Conservation (phyloP, 2,329 filamentous ascomycete genomes). For the Calonectria ilicicola region DNA sequence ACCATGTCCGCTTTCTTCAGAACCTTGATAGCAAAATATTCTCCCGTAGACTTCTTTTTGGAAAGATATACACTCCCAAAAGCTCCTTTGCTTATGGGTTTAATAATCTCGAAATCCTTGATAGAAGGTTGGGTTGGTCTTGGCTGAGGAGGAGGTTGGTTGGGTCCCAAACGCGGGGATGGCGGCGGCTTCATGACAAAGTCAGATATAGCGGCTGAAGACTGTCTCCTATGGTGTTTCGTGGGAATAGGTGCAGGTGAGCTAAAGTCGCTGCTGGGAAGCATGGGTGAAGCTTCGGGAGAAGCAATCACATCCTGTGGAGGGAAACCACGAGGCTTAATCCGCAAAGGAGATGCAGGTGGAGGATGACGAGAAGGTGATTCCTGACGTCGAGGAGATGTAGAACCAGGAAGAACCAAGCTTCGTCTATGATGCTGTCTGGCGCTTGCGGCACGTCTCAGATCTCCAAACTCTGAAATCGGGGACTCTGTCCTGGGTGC, state of each 20-base stretch:
- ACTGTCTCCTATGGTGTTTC: constrained; percentile 86
- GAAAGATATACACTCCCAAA: constrained; percentile 98
- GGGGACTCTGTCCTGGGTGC: constrained; percentile 87
- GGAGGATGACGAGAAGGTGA: constrained; percentile 85
- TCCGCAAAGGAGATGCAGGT: constrained; percentile 88
- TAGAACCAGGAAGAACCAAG: constrained; percentile 81
- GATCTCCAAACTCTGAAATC: constrained; percentile 83
- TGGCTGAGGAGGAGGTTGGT: constrained; percentile 83
- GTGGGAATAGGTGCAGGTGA: constrained; percentile 74
- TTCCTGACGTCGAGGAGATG: constrained; percentile 86
- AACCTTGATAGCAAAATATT: constrained; percentile 99
- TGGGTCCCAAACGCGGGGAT: constrained; percentile 84
- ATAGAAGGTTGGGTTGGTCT: constrained; percentile 94
- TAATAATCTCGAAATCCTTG: constrained; percentile 99
- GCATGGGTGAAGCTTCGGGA: constrained; percentile 89
- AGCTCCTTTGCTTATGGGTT: constrained; percentile 98
- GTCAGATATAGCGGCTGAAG: constrained; percentile 86
- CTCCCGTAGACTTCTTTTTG: constrained; percentile 98
- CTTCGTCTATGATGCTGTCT: constrained; percentile 89
- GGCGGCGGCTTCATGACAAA: constrained; percentile 75
- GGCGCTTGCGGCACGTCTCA: constrained; percentile 81
- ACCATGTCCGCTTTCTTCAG: constrained; percentile 99
- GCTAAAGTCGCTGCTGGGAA: constrained; percentile 84
- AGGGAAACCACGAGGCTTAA: constrained; percentile 80
- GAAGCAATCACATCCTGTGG: constrained; percentile 78